phyloP scores from a whole-genome alignment of 2,329 filamentous ascomycete genomes.

The Anthostomella pinea region DNA sequence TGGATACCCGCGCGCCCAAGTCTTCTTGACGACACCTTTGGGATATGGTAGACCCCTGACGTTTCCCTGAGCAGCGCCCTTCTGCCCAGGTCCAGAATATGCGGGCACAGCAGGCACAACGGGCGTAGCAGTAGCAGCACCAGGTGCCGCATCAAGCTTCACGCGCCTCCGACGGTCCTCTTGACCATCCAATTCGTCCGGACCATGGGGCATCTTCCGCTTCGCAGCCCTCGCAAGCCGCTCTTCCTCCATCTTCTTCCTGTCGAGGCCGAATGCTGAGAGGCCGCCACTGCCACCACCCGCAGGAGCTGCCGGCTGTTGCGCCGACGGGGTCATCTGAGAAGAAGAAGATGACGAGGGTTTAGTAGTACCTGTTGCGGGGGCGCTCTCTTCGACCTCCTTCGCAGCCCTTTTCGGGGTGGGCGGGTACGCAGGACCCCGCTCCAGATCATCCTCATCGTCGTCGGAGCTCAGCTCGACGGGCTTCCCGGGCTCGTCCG shows the following conservation, averaged over 20 bases:
- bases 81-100: too few relatives aligned
- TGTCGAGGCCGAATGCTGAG: conserved; percentile 57
- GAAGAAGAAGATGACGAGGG: neutral
- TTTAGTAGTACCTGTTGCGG: too few relatives aligned
- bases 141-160: conserved; percentile 13
- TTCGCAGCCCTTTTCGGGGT: conserved; percentile 16
- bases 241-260: conserved; percentile 83
- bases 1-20: conserved; percentile 65
- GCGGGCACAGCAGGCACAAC: too few relatives aligned
- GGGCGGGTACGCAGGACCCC: conserved; percentile 19
- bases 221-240: conserved; percentile 70
- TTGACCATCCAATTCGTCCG: too few relatives aligned
- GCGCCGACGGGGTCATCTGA: conserved; percentile 1
- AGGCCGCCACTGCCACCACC: conserved; percentile 7
- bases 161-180: conserved; percentile 16
- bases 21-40: conserved; percentile 73
- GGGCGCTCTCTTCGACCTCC: neutral
- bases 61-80: neutral
- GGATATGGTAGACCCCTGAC: conserved; percentile 39
- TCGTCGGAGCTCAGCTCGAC: conserved; percentile 35
- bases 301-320: conserved; percentile 9
- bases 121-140: neutral
- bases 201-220: conserved; percentile 41
- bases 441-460: conserved; percentile 29
- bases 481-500: conserved; percentile 15